Evolutionary conservation across 164 flowering plant genomes (phyloP).

Genomic region (Umbellularia californica): DNA sequence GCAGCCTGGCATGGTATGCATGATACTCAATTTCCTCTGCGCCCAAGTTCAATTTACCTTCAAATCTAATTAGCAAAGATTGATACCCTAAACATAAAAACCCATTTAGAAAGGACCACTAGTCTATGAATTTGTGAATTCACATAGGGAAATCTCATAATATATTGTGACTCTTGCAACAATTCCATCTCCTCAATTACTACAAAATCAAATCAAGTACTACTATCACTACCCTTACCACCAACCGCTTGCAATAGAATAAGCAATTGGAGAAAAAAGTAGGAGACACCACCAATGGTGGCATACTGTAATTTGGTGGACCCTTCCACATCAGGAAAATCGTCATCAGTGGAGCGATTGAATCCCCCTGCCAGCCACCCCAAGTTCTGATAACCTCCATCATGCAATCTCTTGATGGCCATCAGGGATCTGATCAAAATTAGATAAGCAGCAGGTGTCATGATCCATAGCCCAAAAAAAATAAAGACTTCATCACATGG

Average conservation of each 20-base stretch:
- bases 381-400: constrained; percentile 61
- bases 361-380: constrained; percentile 89
- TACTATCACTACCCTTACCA: constrained; percentile 19
- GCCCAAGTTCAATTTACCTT: too few relatives aligned
- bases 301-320: constrained; percentile 77
- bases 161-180: too few relatives aligned
- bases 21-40: too few relatives aligned
- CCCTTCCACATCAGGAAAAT: constrained; percentile 69
- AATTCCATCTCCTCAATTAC: too few relatives aligned
- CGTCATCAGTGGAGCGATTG: constrained; percentile 49
- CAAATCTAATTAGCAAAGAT: too few relatives aligned
- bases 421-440: constrained; percentile 49
- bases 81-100: too few relatives aligned
- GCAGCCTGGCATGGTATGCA: too few relatives aligned
- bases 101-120: too few relatives aligned
- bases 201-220: neutral
- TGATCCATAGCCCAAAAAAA: too few relatives aligned
- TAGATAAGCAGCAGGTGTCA: neutral
- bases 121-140: too few relatives aligned
- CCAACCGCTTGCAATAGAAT: constrained; percentile 49
- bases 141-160: too few relatives aligned
- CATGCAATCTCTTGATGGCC: constrained; percentile 53
- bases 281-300: constrained; percentile 81
- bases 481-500: too few relatives aligned
- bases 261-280: constrained; percentile 67